Evolutionary conservation across 2,329 filamentous ascomycete genomes (phyloP), one percentile per base, ranked within the genome.

Genomic region (Penicillium sp.): DNA sequence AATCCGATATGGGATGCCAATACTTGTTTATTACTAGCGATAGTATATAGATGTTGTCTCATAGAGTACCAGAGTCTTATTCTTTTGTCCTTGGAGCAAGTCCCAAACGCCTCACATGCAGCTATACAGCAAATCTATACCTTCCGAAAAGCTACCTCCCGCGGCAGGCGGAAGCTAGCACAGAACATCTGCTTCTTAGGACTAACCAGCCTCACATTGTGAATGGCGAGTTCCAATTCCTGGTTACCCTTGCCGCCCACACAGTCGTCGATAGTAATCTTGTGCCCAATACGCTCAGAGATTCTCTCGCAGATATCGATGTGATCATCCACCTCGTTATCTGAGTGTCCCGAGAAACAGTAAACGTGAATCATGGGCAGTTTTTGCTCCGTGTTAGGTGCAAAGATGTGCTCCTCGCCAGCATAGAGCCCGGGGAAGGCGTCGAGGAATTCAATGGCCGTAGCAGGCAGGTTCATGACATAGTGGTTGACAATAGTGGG

Each of bases 161-260:
- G 75, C 2, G 94, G 94, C 57, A 99, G 70, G 59, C 91, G 84
- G 75, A 99, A 97, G 63, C 86, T 95, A 31, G 91, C 93, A 72
- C 94, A 97, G 73, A 93, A 97, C 92, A 97, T 97, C 69, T 88
- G 84, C 80, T 99, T 99, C 68, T 90, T 88, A 6, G 94, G 94
- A 55, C 91, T 90, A 52, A 99, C 94, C 63, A 95, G 86, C 60
- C 94, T 82, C 34, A 97, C 91, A 70, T 86, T 83, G 54, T 77
- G 76, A 6, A 87, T 78, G 31, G 78, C 72, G 16, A 85, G 73
- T 38, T 83, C 82, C 6, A 79, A 71, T 56, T 89, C 85, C 56
- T 85, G 76, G 59, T 91, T 83, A 0, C 76, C 76, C 37, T 84
- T 67, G 1, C 72, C 72, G n/a, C 68, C 68, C 12, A 80, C 64